phyloP scores from a whole-genome alignment of 345 rosid species.

The Lepidium didymum region DNA sequence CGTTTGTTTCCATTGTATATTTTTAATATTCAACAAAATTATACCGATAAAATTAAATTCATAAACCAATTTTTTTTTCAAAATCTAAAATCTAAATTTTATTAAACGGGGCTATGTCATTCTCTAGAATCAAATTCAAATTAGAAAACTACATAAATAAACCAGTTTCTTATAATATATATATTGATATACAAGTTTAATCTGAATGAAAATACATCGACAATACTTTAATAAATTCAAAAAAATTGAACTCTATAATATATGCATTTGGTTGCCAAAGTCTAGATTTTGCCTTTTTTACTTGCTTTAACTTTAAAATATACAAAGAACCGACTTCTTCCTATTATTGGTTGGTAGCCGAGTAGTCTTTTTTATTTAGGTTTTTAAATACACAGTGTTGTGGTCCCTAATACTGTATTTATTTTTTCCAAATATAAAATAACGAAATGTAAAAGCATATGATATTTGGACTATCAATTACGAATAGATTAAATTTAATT shows the following conservation, averaged over 20 bases:
- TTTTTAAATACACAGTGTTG: background rate
- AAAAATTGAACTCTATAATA: background rate
- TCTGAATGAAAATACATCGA: background rate
- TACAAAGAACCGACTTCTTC: constrained; percentile 26
- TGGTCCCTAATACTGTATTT: background rate
- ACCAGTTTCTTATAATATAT: background rate
- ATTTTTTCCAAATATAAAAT: background rate
- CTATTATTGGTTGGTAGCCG: background rate
- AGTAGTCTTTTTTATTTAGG: background rate
- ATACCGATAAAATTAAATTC: too few relatives aligned
- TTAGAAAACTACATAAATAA: too few relatives aligned
- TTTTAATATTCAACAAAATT: background rate
- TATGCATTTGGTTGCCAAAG: background rate
- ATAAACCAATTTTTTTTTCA: too few relatives aligned
- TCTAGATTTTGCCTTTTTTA: background rate
- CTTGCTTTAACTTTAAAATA: background rate
- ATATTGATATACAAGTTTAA: background rate
- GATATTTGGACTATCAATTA: background rate
- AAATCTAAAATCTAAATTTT: too few relatives aligned
- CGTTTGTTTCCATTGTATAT: background rate
- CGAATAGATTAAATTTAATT: too few relatives aligned
- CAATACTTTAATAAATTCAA: background rate
- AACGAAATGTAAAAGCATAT: too few relatives aligned
- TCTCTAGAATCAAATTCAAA: too few relatives aligned
- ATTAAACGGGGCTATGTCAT: too few relatives aligned